Percentiles rank a stretch among this genome's conserved stretches.
phyloP scores from a whole-genome alignment of 257 asterid genomes.

The Primulina tabacum region DNA sequence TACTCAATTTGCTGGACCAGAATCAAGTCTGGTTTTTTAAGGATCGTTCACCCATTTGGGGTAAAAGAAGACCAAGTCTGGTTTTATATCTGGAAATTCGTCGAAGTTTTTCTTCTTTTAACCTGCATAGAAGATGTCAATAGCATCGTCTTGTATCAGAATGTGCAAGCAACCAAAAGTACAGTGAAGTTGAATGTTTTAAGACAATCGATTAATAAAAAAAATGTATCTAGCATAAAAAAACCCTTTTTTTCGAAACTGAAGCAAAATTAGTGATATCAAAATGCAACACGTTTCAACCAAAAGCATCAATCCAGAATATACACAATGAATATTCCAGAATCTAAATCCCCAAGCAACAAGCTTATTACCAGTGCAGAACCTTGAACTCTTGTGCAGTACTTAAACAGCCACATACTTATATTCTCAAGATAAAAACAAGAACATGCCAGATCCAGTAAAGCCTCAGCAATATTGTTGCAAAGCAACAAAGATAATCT shows the following conservation, averaged over 20 bases:
- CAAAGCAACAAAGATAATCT: slow-evolving; percentile 5
- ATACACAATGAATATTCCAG: slow-evolving; percentile 4
- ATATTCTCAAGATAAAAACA: neutral
- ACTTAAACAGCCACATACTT: neutral
- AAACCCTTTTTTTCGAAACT: too few species aligned
- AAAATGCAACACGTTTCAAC: neutral
- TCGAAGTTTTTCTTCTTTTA: slow-evolving; percentile 72
- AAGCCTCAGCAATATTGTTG: neutral
- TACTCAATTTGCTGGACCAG: slow-evolving; percentile 47
- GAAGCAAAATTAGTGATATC: too few species aligned
- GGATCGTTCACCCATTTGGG: slow-evolving; percentile 76
- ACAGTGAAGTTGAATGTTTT: neutral
- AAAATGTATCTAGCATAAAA: neutral
- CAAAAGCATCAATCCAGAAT: neutral
- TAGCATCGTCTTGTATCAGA: slow-evolving; percentile 11
- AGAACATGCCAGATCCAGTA: neutral
- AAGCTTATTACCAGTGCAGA: neutral
- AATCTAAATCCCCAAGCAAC: neutral
- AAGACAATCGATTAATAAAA: neutral
- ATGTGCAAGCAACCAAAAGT: neutral
- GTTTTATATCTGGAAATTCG: slow-evolving; percentile 77
- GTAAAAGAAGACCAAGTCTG: slow-evolving; percentile 78
- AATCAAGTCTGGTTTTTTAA: slow-evolving; percentile 55
- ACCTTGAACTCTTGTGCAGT: neutral
- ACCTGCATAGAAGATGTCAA: slow-evolving; percentile 45